These are phyloP conservation scores for Penicillium corylophilum DNA, from an alignment of 2,329 filamentous ascomycete species.

Conservation along the genomic window DNA sequence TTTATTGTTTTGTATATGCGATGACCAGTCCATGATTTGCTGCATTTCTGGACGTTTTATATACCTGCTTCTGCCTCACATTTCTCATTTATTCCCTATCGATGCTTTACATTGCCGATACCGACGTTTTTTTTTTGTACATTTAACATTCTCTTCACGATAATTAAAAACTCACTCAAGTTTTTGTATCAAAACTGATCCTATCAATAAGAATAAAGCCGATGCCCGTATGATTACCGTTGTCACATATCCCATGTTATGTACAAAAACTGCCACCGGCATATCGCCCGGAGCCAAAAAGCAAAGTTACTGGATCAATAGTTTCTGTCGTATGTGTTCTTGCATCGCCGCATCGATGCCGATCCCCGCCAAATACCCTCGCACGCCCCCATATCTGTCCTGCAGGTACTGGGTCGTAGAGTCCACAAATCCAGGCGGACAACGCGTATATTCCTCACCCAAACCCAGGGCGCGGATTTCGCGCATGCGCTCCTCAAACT, in stretches of 20 bases:
- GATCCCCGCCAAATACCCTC: slow-evolving; percentile 63
- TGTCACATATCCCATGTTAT: slow-evolving; percentile 13
- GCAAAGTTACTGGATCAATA: slow-evolving; percentile 19
- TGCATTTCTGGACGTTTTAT: slow-evolving; percentile 1
- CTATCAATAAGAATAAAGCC: neutral
- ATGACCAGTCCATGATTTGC: neutral
- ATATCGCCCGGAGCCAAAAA: slow-evolving; percentile 3
- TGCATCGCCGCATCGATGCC: slow-evolving; percentile 55
- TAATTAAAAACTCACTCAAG: neutral
- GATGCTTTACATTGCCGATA: neutral
- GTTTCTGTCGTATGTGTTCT: slow-evolving; percentile 29
- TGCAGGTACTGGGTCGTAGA: slow-evolving; percentile 59
- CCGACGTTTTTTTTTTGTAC: neutral
- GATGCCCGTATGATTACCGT: slow-evolving; percentile 12
- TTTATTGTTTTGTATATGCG: neutral
- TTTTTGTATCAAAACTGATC: neutral
- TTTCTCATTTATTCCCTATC: neutral
- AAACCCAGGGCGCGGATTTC: slow-evolving; percentile 73
- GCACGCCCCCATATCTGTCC: slow-evolving; percentile 63
- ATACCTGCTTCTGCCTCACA: neutral
- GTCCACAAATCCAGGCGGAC: slow-evolving; percentile 63
- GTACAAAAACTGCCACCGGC: slow-evolving; percentile 5
- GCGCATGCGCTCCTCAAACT: slow-evolving; percentile 61
- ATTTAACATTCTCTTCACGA: neutral
- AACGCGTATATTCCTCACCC: slow-evolving; percentile 69